Evolutionary conservation across 495 filamentous ascomycete genomes (phyloP), one percentile per base, ranked within the genome.

Genomic region (Penicillium goetzii): DNA sequence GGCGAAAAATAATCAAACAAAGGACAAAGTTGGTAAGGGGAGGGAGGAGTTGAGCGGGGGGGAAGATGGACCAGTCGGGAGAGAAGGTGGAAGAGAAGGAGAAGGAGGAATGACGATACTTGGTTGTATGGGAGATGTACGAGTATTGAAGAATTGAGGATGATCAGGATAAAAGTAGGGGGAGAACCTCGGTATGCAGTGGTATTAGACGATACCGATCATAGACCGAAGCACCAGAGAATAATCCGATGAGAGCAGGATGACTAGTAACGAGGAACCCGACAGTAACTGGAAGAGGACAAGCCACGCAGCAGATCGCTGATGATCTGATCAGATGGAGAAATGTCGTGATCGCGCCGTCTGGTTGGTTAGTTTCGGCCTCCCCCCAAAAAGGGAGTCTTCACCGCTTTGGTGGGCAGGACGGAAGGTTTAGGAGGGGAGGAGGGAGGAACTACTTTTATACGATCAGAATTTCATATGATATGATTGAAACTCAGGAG

Each of bases 321-420:
- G 75, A 80, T 80, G 77, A 78, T 78, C 74, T 80, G 76, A 81
- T 81, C 70, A 64, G 74, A 80, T 80, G 79, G 77, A 76, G 76
- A 80, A 80, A 81, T 81, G 78, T 80, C 79, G 79, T 80, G 76
- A 81, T 81, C 73, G 74, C 68, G 54, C 21, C 19, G 49, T 71
- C 59, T 78, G 66, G 70, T 78, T 75, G 63, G 74, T 66, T 71
- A 43, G 63, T 36, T 47, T 3, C 19, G 15, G 25, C 32, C 28
- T 17, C 17, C 4, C 26, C 28, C 21, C n/a, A 21, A 58, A 26
- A 17, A 23, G 40, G 40, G n/a, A 45, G 17, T 45, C 58, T 67
- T 74, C 59, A 71, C 73, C 73, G 72, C 69, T 72, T 62, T 32
- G 34, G n/a, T n/a, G n/a, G n/a, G n/a, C n/a, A n/a, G n/a, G n/a